phyloP scores from a whole-genome alignment of 495 filamentous ascomycete genomes.

The Aspergillus sclerotioniger region DNA sequence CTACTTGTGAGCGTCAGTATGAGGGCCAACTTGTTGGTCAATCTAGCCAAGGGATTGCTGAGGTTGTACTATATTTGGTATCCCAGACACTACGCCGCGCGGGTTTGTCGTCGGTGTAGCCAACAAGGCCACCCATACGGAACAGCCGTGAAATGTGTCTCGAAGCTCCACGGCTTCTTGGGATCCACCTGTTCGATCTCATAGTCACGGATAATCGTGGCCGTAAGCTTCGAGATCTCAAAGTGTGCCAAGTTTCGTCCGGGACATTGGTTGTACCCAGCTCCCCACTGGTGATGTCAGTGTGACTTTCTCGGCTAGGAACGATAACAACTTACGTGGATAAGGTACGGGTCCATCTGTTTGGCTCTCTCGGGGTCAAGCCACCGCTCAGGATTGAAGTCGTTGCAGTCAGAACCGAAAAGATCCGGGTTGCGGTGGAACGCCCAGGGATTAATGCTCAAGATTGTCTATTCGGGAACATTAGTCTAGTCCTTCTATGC shows the following conservation, averaged over 20 bases:
- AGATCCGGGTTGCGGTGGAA: constrained; percentile 41
- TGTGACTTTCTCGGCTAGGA: not conserved
- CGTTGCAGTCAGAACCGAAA: constrained; percentile 43
- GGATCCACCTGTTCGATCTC: constrained; percentile 39
- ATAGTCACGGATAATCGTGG: constrained; percentile 42
- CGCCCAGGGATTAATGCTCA: constrained; percentile 46
- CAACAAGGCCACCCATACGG: constrained; percentile 40
- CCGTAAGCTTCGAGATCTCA: constrained; percentile 42
- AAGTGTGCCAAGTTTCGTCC: constrained; percentile 46
- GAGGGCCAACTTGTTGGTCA: too few relatives aligned
- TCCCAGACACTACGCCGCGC: not conserved
- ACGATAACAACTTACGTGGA: constrained; percentile 26
- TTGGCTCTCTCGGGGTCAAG: constrained; percentile 22
- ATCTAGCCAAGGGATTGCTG: too few relatives aligned
- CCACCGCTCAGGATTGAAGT: constrained; percentile 39
- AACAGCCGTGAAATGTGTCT: constrained; percentile 35
- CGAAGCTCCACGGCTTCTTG: constrained; percentile 36
- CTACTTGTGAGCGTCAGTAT: too few relatives aligned
- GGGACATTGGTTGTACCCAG: constrained; percentile 43
- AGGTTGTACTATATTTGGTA: too few relatives aligned
- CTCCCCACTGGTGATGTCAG: constrained; percentile 31
- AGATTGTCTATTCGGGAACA: constrained; percentile 23
- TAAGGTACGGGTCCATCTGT: constrained; percentile 35
- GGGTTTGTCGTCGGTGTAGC: not conserved
- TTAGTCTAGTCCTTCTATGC: not conserved